Evolutionary conservation across 495 filamentous ascomycete genomes (phyloP).

Genomic region (Penicillium coprophilum): DNA sequence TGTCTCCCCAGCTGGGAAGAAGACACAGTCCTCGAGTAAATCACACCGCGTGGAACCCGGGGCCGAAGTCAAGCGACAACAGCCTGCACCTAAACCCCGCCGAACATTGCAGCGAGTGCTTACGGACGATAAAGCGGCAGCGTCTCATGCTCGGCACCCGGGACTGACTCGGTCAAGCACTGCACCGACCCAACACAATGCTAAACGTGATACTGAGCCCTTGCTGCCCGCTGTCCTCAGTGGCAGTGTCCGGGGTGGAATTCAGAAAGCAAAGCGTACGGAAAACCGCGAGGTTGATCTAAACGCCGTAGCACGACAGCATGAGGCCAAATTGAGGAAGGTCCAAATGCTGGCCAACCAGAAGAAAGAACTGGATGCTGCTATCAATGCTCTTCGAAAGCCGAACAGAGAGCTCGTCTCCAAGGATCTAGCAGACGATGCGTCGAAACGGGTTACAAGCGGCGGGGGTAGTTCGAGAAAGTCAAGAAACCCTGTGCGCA

Average conservation of each 20-base stretch:
- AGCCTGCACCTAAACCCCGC: slow-evolving; percentile 47
- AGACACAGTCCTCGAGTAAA: slow-evolving; percentile 30
- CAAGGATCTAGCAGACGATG: slow-evolving; percentile 67
- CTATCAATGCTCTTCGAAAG: slow-evolving; percentile 79
- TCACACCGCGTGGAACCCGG: slow-evolving; percentile 50
- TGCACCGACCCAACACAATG: slow-evolving; percentile 44
- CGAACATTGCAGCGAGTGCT: slow-evolving; percentile 67
- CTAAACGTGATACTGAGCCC: slow-evolving; percentile 37
- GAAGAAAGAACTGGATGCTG: slow-evolving; percentile 77
- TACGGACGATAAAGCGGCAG: slow-evolving; percentile 59
- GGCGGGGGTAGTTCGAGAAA: slow-evolving; percentile 45
- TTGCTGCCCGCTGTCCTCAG: slow-evolving; percentile 33
- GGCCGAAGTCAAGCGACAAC: slow-evolving; percentile 53
- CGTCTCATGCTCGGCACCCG: slow-evolving; percentile 34
- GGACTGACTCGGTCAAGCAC: slow-evolving; percentile 72
- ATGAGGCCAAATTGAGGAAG: slow-evolving; percentile 67
- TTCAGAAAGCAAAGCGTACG: slow-evolving; percentile 59
- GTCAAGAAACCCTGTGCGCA: slow-evolving; percentile 64
- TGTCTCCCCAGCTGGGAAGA: slow-evolving; percentile 53
- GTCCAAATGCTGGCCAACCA: slow-evolving; percentile 64
- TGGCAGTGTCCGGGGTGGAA: slow-evolving; percentile 49
- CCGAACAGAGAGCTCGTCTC: slow-evolving; percentile 81
- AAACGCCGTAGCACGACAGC: slow-evolving; percentile 52
- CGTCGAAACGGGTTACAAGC: slow-evolving; percentile 56
- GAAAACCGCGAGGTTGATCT: slow-evolving; percentile 70